Evolutionary conservation across 441 rosid genomes (phyloP).

Genomic region (Erysimum pusillum): DNA sequence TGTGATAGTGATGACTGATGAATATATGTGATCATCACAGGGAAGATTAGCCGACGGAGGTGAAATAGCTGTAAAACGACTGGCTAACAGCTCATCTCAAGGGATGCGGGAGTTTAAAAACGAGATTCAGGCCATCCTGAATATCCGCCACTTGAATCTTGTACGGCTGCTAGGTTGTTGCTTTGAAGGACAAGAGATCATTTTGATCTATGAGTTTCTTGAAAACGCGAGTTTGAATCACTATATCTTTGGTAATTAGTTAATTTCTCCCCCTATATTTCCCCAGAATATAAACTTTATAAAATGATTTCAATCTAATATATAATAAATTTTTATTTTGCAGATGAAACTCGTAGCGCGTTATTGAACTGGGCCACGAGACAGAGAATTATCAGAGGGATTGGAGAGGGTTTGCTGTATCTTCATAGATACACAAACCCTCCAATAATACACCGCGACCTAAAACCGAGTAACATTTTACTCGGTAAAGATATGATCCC

Average conservation of each 20-base stretch:
- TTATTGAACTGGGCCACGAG: not conserved
- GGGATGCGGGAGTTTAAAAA: not conserved
- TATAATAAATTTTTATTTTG: not conserved
- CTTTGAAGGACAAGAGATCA: not conserved
- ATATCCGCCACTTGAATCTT: not conserved
- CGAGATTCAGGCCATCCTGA: not conserved
- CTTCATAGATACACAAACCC: not conserved
- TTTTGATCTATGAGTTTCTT: not conserved
- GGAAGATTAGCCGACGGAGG: not conserved
- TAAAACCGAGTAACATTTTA: not conserved
- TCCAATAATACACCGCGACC: not conserved
- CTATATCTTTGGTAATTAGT: not conserved
- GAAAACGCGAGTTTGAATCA: not conserved
- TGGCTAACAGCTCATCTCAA: not conserved
- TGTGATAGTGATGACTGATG: not conserved
- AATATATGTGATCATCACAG: not conserved
- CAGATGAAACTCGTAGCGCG: not conserved
- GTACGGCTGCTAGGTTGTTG: not conserved
- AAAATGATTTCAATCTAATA: not conserved
- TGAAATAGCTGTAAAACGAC: not conserved
- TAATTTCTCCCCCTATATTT: not conserved
- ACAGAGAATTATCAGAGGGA: not conserved
- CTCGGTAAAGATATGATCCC: not conserved
- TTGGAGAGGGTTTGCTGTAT: not conserved
- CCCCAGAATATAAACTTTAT: not conserved